Conservation (phyloP, 2,329 filamentous ascomycete species). For the Paraconiothyrium sp. region DNA sequence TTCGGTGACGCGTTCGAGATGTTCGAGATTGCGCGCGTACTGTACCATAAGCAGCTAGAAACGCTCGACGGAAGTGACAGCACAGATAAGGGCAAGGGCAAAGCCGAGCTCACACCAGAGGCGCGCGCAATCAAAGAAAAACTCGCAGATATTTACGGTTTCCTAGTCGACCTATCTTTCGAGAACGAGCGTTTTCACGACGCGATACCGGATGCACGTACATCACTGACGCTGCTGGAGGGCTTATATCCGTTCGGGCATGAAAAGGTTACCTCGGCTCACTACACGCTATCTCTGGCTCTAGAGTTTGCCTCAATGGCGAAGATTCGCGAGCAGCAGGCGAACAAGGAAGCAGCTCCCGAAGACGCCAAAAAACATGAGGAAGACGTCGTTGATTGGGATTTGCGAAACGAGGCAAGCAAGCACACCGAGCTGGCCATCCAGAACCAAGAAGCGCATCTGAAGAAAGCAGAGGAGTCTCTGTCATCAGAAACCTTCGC, state of each 20-base stretch:
- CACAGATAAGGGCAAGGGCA: constrained; percentile 56
- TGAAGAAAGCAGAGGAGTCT: constrained; percentile 74
- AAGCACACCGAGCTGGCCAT: constrained; percentile 78
- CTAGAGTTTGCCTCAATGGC: constrained; percentile 91
- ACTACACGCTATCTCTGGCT: constrained; percentile 95
- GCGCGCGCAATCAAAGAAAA: constrained; percentile 70
- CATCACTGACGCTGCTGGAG: constrained; percentile 80
- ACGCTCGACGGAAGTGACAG: constrained; percentile 44
- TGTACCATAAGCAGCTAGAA: constrained; percentile 66
- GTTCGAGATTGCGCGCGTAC: constrained; percentile 69
- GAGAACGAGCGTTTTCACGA: constrained; percentile 93
- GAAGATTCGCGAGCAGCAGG: constrained; percentile 63
- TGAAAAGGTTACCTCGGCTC: constrained; percentile 88
- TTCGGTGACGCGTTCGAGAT: constrained; percentile 72
- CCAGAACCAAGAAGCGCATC: constrained; percentile 74
- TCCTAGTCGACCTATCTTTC: constrained; percentile 94
- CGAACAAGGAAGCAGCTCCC: constrained; percentile 46
- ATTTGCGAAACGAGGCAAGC: constrained; percentile 75
- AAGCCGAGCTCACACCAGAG: constrained; percentile 52
- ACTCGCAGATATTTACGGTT: constrained; percentile 90
- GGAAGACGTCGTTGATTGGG: constrained; percentile 69
- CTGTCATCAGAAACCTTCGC: constrained; percentile 60
- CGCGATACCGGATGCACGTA: constrained; percentile 84
- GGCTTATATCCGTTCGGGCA: constrained; percentile 82
- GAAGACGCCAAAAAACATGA: constrained; percentile 54